Base-by-base conservation (phyloP, 2,329 filamentous ascomycete genomes). In the Davidsoniella neocaledoniae region DNA sequence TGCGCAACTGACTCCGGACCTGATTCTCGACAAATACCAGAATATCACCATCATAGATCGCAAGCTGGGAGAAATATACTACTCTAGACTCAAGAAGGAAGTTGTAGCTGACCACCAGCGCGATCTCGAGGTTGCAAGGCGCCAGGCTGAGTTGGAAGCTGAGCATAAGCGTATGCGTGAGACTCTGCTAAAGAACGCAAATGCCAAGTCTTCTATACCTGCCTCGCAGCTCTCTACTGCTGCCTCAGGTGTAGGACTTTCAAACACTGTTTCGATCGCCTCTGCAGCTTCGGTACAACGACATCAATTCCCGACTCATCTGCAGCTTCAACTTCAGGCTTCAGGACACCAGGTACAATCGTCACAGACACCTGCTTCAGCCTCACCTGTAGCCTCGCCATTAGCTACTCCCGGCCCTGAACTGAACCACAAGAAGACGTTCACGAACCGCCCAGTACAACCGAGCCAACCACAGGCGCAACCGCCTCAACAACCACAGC, bases 21-120 rank as follows among this genome's bases (percentile, higher is more conserved):
- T 51, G 19, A 50, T 53, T 19, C 23, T 48, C 19, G 45, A 48
- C 19, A 44, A 49, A 19, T 45, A 51, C 26, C 45, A 53, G 17
- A 53, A 43, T 1, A 53, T 53, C 19, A 53, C 52, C 3, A 12
- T 41, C 7, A 51, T 53, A 36, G 52, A 53, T 23, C 44, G 36
- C 9, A 48, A 48, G 21, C 36, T 53, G 2, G 52, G 48, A 14
- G 52, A 50, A 40, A 48, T 48, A 9, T 53, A 53, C 45, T 50
- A 53, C 26, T 38, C 52, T 4, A 42, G 40, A 21, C 45, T 53
- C 6, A 53, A 53, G 29, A 53, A 48, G 40, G 51, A 53, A 26
- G 47, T 49, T 21, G 17, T 53, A 8, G 44, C 43, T 12, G 51
- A 53, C 41, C 47, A 47, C 12, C 51, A 53, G 39, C 43, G 43